Percentiles rank a stretch among this genome's conserved stretches.
Conservation (phyloP, 2,329 filamentous ascomycete genomes). For the Colletotrichum noveboracense region DNA sequence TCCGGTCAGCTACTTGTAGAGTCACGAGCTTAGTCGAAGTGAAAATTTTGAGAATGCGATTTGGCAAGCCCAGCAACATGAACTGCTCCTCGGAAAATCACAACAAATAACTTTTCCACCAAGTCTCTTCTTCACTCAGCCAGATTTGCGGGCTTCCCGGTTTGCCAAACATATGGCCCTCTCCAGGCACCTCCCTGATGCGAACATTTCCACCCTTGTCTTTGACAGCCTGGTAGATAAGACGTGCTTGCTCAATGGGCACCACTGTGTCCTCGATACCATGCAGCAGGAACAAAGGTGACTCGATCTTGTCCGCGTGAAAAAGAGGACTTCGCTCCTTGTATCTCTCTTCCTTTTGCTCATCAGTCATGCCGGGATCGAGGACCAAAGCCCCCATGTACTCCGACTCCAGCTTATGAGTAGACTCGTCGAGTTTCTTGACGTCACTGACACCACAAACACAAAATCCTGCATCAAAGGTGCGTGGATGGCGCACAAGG, state of each 20-base stretch:
- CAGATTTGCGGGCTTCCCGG: conserved; percentile 42
- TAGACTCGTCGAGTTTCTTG: conserved; percentile 47
- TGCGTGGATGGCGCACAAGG: conserved; percentile 47
- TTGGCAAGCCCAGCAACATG: too few species aligned
- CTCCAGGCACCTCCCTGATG: conserved; percentile 51
- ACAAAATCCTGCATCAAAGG: conserved; percentile 55
- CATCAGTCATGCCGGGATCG: conserved; percentile 33
- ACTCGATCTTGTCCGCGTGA: conserved; percentile 50
- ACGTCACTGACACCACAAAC: conserved; percentile 58
- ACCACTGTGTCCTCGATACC: conserved; percentile 62
- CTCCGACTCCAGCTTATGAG: conserved; percentile 62
- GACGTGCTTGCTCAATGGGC: conserved; percentile 59
- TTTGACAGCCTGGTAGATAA: conserved; percentile 53
- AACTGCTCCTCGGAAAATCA: neutral
- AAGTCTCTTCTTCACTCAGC: conserved; percentile 49
- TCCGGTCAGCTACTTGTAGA: too few species aligned
- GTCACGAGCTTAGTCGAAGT: too few species aligned
- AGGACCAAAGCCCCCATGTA: conserved; percentile 54
- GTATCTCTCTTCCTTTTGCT: conserved; percentile 46
- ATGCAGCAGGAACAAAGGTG: conserved; percentile 61
- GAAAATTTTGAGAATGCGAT: too few species aligned
- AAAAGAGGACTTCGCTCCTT: conserved; percentile 53
- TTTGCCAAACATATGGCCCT: conserved; percentile 55
- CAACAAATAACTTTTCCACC: conserved; percentile 50
- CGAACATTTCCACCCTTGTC: conserved; percentile 47